Conservation (phyloP, 495 filamentous ascomycete species). For the Penicillium lagena region DNA sequence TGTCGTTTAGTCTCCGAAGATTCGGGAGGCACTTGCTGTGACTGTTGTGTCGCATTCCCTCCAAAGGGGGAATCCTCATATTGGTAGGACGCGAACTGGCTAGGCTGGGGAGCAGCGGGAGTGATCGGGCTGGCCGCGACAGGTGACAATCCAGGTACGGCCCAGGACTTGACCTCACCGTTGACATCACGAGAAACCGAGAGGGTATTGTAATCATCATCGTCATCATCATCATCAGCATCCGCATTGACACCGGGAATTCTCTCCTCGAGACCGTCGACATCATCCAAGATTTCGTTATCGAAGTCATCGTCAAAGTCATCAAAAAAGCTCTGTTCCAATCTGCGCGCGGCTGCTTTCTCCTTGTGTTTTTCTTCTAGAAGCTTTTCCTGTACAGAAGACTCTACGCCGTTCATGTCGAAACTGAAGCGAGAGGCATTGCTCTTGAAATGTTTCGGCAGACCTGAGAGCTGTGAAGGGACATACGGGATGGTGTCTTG, state of each 20-base stretch:
- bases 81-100: background rate
- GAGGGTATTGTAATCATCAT: conserved; percentile 23
- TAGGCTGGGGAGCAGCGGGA: conserved; percentile 7
- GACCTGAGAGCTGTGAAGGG: conserved; percentile 29
- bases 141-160: conserved; percentile 29
- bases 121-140: conserved; percentile 31
- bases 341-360: conserved; percentile 47
- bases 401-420: conserved; percentile 73
- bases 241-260: conserved; percentile 72
- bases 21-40: background rate
- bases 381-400: conserved; percentile 70
- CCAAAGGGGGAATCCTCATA: background rate
- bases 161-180: conserved; percentile 29
- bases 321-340: conserved; percentile 41
- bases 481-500: conserved; percentile 33
- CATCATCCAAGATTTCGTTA: conserved; percentile 63
- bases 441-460: conserved; percentile 75
- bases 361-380: conserved; percentile 81
- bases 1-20: no score
- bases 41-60: background rate
- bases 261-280: conserved; percentile 66
- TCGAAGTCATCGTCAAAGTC: conserved; percentile 55
- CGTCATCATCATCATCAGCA: conserved; percentile 52
- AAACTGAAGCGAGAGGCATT: conserved; percentile 89
- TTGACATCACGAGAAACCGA: conserved; percentile 16